Conservation (phyloP, 768 basidiomycete genomes). For the Leucocoprinus sp. region DNA sequence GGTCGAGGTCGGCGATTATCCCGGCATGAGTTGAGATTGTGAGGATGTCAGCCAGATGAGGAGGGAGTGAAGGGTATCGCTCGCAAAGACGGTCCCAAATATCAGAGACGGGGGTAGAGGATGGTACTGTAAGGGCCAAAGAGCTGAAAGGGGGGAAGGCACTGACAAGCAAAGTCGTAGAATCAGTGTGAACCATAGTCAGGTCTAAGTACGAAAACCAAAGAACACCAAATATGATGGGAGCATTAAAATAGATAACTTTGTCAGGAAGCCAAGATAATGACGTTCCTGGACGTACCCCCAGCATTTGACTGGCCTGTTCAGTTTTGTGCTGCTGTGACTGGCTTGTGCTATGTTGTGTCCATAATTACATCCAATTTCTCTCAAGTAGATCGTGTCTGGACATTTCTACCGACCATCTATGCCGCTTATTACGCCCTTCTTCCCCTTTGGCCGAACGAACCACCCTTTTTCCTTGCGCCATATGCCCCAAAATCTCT, state of each 20-base stretch:
- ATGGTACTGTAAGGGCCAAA: conserved; percentile 24
- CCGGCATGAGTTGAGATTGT: conserved; percentile 33
- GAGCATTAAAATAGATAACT: no score
- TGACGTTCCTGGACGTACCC: conserved; percentile 23
- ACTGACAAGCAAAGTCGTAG: conserved; percentile 29
- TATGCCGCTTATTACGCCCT: conserved; percentile 81
- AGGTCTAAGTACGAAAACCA: no score
- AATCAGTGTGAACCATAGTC: neutral
- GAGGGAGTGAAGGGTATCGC: conserved; percentile 28
- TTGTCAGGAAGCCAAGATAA: conserved; percentile 7
- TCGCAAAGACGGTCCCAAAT: conserved; percentile 25
- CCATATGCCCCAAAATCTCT: conserved; percentile 52
- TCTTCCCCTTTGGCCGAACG: conserved; percentile 48
- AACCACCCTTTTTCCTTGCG: conserved; percentile 31
- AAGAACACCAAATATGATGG: no score
- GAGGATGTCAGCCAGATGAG: conserved; percentile 21
- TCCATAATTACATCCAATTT: conserved; percentile 72
- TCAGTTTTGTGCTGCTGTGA: conserved; percentile 46
- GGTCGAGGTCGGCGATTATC: conserved; percentile 20
- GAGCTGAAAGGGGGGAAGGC: conserved; percentile 34
- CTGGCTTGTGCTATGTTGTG: conserved; percentile 42
- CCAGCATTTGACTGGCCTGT: conserved; percentile 52
- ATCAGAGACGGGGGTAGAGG: conserved; percentile 20
- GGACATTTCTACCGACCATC: conserved; percentile 73
- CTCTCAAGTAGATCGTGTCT: conserved; percentile 81